Evolutionary conservation across 2,329 filamentous ascomycete genomes (phyloP), one percentile per base, ranked within the genome.

Genomic region (Claviceps pazoutovae): DNA sequence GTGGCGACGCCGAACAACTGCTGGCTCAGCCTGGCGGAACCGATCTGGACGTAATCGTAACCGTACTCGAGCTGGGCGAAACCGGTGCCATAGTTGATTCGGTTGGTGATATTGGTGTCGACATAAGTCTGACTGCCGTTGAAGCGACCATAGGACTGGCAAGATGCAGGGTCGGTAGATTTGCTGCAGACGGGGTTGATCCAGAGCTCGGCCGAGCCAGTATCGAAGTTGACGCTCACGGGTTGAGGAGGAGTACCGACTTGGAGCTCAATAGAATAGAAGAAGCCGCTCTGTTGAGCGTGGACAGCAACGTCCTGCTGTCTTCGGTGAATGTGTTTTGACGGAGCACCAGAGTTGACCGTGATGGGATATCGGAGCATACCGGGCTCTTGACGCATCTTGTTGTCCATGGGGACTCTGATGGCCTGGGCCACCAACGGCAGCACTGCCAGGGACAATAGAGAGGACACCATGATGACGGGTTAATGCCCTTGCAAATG

Each of bases 141-240:
- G 39, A 66, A 68, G 19, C 60, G 61, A 7, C 64, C 63, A 52
- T 64, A 61, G 1, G 46, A 48, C 16, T 56, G 34, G 55, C 66
- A 69, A 34, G 64, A 61, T 0, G 50, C 42, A 0, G 57, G 56
- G 34, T 67, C 58, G 5, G 54, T 49, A 1, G 66, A 57, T 43
- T 64, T 64, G 49, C 56, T 57, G 56, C 69, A 72, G 7, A 64
- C 59, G 6, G 69, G 69, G 51, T 71, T 70, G 39, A 72, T 66
- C 69, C 69, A 72, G 5, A 70, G 61, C 56, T 71, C 68, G 8
- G 62, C 60, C 4, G 69, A 71, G 16, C 68, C 68, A 0, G 69
- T 71, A 53, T 72, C 69, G 48, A 72, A 63, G 54, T 67, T 63
- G 54, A 71, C 66, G 37, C 60, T 66, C 45, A 71, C 65, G 4